Evolutionary conservation across 164 flowering plant species (phyloP).

Genomic region (Aristolochia californica): DNA sequence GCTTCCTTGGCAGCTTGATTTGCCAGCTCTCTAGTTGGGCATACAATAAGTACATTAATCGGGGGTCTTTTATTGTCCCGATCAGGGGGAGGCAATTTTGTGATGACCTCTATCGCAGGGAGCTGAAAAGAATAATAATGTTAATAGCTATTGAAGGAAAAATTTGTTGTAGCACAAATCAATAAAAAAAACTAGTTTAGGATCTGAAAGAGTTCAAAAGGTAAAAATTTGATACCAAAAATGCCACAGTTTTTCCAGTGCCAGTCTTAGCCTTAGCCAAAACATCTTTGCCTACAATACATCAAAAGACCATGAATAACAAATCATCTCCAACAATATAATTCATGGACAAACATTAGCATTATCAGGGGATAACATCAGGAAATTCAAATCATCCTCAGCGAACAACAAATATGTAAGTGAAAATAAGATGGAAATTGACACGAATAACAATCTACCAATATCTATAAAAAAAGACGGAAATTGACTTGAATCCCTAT

Average conservation of each 20-base stretch:
- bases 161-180: no score
- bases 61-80: slow-evolving; percentile 75
- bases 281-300: slow-evolving; percentile 81
- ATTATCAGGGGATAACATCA: no score
- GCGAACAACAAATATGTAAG: no score
- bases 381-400: no score
- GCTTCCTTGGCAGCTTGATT: slow-evolving; percentile 90
- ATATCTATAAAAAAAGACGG: no score
- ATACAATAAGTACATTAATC: slow-evolving; percentile 72
- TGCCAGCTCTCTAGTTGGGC: slow-evolving; percentile 99
- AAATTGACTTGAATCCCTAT: no score
- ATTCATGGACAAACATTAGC: no score
- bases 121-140: slow-evolving; percentile 40
- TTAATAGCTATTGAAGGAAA: not conserved
- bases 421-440: no score
- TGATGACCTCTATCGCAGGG: slow-evolving; percentile 81
- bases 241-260: slow-evolving; percentile 98
- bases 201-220: slow-evolving; percentile 6
- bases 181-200: no score
- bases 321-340: no score
- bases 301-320: not conserved
- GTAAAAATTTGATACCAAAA: slow-evolving; percentile 46
- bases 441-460: no score
- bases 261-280: slow-evolving; percentile 97
- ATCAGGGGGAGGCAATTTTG: slow-evolving; percentile 42